Evolutionary conservation across 495 filamentous ascomycete genomes (phyloP).

Genomic region (Cercophora sp.): DNA sequence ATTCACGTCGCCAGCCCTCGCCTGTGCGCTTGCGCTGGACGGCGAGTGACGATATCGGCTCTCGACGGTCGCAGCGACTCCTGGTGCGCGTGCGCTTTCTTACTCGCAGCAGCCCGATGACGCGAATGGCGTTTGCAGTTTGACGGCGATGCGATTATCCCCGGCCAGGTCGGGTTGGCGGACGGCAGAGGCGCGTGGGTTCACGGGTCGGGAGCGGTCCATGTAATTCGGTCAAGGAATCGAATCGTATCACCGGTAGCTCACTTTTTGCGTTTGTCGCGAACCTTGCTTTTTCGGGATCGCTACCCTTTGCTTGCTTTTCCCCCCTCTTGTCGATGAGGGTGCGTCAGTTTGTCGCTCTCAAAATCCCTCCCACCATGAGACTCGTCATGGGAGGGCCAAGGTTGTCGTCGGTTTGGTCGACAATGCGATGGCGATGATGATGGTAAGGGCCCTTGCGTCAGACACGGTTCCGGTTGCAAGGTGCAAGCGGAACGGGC

Average conservation of each 20-base stretch:
- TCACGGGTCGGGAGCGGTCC: conserved; percentile 20
- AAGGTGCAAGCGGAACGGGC: conserved; percentile 15
- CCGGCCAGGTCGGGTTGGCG: conserved; percentile 8
- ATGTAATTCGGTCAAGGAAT: conserved; percentile 17
- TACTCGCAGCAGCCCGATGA: too few relatives aligned
- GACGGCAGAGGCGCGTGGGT: conserved; percentile 19
- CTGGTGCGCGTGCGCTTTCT: too few relatives aligned
- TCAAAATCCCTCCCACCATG: not conserved
- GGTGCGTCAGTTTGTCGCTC: not conserved
- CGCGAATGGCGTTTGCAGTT: conserved; percentile 7
- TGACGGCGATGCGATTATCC: not conserved
- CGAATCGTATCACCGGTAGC: not conserved
- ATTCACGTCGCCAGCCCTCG: conserved; percentile 25
- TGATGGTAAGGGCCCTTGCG: too few relatives aligned
- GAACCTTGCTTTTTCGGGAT: conserved; percentile 9
- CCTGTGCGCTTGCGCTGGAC: conserved; percentile 14
- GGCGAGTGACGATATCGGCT: too few relatives aligned
- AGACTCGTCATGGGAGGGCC: conserved; percentile 5
- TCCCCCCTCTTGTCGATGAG: not conserved
- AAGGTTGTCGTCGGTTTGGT: conserved; percentile 11
- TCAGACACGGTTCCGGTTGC: conserved; percentile 15
- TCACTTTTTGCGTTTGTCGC: not conserved
- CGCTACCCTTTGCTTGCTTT: not conserved
- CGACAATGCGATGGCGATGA: conserved; percentile 14
- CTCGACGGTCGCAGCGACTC: too few relatives aligned